phyloP scores from a whole-genome alignment of 1,284 basidiomycete species.

The Tausonia pullulans region DNA sequence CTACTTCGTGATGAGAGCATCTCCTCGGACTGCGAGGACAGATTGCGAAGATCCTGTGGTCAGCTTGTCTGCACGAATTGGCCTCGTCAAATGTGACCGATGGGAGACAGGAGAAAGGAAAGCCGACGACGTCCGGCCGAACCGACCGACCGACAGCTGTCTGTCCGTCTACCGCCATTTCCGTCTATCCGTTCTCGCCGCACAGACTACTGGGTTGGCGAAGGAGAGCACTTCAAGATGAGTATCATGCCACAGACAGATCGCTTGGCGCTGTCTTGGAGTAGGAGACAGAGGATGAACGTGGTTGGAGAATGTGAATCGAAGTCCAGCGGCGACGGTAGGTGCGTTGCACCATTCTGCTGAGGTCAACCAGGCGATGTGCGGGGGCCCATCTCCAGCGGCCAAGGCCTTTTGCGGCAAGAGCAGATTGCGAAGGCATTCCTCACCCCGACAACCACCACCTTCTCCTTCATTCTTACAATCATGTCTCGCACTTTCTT shows the following conservation, averaged over 20 bases:
- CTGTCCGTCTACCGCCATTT: too few species aligned
- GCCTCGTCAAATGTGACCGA: not conserved
- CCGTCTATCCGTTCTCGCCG: not conserved
- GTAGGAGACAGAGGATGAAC: not conserved
- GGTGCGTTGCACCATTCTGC: too few species aligned
- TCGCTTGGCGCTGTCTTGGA: not conserved
- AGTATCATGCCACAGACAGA: not conserved
- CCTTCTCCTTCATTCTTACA: not conserved
- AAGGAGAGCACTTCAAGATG: not conserved
- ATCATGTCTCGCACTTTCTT: conserved; percentile 55
- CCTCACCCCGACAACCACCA: not conserved
- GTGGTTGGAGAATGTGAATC: not conserved
- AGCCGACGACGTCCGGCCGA: not conserved
- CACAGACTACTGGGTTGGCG: not conserved
- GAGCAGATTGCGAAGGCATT: too few species aligned
- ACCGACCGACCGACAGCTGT: too few species aligned
- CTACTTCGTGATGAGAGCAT: too few species aligned
- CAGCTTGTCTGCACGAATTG: not conserved
- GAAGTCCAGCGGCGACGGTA: not conserved
- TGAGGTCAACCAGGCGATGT: too few species aligned
- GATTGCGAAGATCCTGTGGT: not conserved
- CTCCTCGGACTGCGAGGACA: too few species aligned
- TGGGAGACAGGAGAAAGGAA: not conserved
- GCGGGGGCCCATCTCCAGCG: too few species aligned
- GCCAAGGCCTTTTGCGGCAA: too few species aligned